These are phyloP conservation scores for Ulota crispa DNA, from an alignment of 225 moss, liverwort and hornwort genomes.

Conservation along the genomic window DNA sequence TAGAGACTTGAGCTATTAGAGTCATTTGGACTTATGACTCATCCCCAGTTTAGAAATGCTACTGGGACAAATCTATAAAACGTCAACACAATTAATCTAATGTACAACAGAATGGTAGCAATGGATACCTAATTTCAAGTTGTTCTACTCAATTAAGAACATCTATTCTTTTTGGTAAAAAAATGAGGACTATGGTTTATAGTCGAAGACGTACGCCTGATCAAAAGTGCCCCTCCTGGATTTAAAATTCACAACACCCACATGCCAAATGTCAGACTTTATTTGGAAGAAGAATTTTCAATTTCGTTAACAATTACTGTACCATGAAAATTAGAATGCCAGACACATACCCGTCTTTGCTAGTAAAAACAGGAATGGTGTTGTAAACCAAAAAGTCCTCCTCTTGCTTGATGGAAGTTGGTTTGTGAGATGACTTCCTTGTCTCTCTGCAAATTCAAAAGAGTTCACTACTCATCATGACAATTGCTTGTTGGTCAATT, in stretches of 20 bases:
- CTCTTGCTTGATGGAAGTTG: conserved; percentile 55
- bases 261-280: neutral
- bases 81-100: neutral
- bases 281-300: neutral
- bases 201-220: conserved; percentile 40
- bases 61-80: neutral
- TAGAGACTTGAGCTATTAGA: neutral
- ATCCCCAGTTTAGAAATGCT: neutral
- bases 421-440: conserved; percentile 68
- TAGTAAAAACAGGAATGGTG: conserved; percentile 48
- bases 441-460: conserved; percentile 72
- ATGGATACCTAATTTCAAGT: neutral
- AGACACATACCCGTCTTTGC: conserved; percentile 60
- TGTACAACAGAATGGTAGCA: neutral
- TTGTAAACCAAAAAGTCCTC: conserved; percentile 72
- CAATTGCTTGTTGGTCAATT: neutral
- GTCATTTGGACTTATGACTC: neutral
- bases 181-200: neutral
- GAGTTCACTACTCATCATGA: neutral
- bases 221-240: conserved; percentile 43
- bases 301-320: neutral
- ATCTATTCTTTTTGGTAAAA: neutral
- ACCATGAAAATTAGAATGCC: neutral
- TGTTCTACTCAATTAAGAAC: neutral
- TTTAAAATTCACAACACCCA: neutral